Conservation (phyloP, 768 basidiomycete species). For the Tulasnella sp. region DNA sequence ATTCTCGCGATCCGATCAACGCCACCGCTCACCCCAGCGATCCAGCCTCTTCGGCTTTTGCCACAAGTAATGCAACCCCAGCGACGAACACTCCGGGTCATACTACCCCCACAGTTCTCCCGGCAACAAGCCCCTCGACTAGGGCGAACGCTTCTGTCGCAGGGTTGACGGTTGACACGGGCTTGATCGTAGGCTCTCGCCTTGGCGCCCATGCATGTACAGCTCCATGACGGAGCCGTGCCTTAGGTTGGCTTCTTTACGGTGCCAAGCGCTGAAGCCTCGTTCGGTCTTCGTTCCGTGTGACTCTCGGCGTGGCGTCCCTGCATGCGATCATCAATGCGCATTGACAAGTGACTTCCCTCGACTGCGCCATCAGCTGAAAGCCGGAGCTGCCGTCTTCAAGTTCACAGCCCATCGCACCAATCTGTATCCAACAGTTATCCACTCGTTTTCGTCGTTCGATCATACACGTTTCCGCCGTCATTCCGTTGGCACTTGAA, state of each 20-base stretch:
- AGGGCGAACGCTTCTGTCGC: neutral
- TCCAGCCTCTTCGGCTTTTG: neutral
- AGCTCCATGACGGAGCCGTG: no score
- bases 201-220: no score
- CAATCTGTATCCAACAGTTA: neutral
- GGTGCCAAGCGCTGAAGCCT: no score
- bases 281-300: no score
- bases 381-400: neutral
- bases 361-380: no score
- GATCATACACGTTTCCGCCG: neutral
- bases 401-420: neutral
- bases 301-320: no score
- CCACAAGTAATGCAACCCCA: conserved; percentile 19
- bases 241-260: no score
- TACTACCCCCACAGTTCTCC: neutral
- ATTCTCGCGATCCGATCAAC: no score
- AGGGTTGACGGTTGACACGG: neutral
- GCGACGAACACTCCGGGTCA: no score
- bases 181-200: neutral
- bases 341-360: no score
- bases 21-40: no score
- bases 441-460: neutral
- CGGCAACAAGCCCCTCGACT: neutral
- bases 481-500: neutral
- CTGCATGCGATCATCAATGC: no score